These are phyloP conservation scores for Ganoderma sp. DNA, from an alignment of 1,284 basidiomycete genomes.

Conservation along the genomic window DNA sequence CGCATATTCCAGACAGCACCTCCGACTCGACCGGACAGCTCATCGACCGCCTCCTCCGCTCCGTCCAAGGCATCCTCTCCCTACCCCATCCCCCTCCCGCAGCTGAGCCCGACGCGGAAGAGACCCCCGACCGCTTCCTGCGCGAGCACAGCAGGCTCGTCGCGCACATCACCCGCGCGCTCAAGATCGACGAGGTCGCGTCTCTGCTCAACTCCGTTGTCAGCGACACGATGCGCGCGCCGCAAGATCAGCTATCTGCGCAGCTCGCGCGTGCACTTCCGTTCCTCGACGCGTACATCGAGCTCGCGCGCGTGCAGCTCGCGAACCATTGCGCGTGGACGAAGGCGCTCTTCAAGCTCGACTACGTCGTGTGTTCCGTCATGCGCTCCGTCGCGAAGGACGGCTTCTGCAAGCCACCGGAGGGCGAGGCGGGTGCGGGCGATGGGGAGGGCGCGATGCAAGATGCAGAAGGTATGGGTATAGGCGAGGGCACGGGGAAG, in stretches of 20 bases:
- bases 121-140: constrained; percentile 40
- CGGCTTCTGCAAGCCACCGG: constrained; percentile 92
- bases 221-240: constrained; percentile 14
- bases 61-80: constrained; percentile 43
- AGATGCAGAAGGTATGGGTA: constrained; percentile 75
- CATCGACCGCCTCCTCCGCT: constrained; percentile 62
- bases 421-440: constrained; percentile 58
- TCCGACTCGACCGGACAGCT: constrained; percentile 45
- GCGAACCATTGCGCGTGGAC: constrained; percentile 66
- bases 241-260: constrained; percentile 36
- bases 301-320: constrained; percentile 61
- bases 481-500: constrained; percentile 84
- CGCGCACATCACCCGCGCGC: constrained; percentile 35
- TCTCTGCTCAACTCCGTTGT: constrained; percentile 17
- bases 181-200: constrained; percentile 38
- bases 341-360: constrained; percentile 85
- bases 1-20: constrained; percentile 7
- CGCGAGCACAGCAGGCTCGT: constrained; percentile 36
- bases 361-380: constrained; percentile 78
- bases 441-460: constrained; percentile 57
- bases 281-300: constrained; percentile 67
- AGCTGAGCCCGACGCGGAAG: constrained; percentile 20
- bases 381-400: constrained; percentile 79
- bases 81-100: constrained; percentile 14
- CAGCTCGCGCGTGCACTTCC: constrained; percentile 58